A percentile compares a stretch with the other conserved stretches of the same genome.
phyloP scores from a whole-genome alignment of 768 basidiomycete species.

The Hirschioporus abietinus region DNA sequence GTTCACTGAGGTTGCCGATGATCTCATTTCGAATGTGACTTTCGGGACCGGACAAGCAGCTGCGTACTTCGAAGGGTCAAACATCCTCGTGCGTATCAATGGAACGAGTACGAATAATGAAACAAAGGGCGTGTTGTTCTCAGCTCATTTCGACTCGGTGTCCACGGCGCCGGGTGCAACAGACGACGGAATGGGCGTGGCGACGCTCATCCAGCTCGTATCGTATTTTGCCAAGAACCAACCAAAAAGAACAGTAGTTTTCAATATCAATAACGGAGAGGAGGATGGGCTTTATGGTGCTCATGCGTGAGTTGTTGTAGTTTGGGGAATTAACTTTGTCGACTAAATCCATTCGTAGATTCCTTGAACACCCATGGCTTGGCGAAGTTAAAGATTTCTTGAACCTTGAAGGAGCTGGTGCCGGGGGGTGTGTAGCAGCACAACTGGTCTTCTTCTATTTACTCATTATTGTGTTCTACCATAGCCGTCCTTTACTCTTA shows the following conservation, averaged over 20 bases:
- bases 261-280: constrained; percentile 86
- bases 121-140: constrained; percentile 52
- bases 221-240: constrained; percentile 41
- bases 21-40: constrained; percentile 44
- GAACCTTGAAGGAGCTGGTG: constrained; percentile 78
- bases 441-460: neutral
- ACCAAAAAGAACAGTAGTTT: constrained; percentile 58
- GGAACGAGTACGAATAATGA: constrained; percentile 36
- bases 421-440: constrained; percentile 54
- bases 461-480: constrained; percentile 8
- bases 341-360: constrained; percentile 32
- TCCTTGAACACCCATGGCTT: constrained; percentile 72
- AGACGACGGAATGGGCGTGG: constrained; percentile 74
- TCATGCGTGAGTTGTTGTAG: constrained; percentile 40
- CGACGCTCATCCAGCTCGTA: constrained; percentile 60
- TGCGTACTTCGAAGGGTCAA: constrained; percentile 61
- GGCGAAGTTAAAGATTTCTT: constrained; percentile 61
- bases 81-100: constrained; percentile 60
- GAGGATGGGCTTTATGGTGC: constrained; percentile 75
- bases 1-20: constrained; percentile 47
- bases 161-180: constrained; percentile 71
- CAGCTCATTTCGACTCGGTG: constrained; percentile 80
- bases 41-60: constrained; percentile 30
- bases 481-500: constrained; percentile 71
- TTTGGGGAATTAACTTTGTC: neutral